phyloP scores from a whole-genome alignment of 192 early-diverging fungal genomes.

The Dissophora globulifera region DNA sequence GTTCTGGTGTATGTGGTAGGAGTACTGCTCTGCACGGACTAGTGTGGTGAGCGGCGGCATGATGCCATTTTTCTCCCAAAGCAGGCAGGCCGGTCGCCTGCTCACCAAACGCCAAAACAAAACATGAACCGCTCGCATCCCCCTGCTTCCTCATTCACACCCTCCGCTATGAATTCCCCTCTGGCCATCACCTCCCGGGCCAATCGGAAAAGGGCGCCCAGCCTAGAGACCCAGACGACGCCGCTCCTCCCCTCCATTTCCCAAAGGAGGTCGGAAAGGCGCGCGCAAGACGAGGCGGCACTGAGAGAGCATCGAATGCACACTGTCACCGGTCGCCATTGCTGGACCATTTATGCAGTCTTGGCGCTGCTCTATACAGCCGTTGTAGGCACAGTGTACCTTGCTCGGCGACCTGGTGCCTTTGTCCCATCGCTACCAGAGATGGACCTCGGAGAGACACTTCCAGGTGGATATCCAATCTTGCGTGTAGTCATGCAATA shows the following conservation, averaged over 20 bases:
- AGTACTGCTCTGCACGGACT: no score
- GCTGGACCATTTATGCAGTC: constrained; percentile 25
- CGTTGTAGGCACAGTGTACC: constrained; percentile 16
- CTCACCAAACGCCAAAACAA: no score
- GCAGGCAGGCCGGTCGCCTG: no score
- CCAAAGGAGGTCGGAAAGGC: constrained; percentile 20
- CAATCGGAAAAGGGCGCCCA: constrained; percentile 44
- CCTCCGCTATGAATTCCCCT: constrained; percentile 30
- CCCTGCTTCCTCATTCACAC: neutral
- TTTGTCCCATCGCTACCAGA: constrained; percentile 33
- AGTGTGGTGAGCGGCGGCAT: no score
- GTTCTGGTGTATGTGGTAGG: no score
- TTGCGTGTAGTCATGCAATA: neutral
- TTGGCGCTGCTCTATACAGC: constrained; percentile 13
- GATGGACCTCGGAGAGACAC: constrained; percentile 12
- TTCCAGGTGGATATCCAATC: constrained; percentile 8
- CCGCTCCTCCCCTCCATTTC: constrained; percentile 35
- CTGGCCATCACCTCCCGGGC: constrained; percentile 39
- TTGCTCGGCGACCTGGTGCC: constrained; percentile 9
- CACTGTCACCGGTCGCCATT: constrained; percentile 24
- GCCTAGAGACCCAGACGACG: constrained; percentile 29
- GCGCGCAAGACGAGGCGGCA: constrained; percentile 29
- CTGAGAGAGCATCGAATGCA: constrained; percentile 21
- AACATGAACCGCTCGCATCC: neutral
- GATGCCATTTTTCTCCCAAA: no score